Base-by-base conservation (phyloP, 1,139 yeast genomes). In the Citeromyces hawaiiensis region DNA sequence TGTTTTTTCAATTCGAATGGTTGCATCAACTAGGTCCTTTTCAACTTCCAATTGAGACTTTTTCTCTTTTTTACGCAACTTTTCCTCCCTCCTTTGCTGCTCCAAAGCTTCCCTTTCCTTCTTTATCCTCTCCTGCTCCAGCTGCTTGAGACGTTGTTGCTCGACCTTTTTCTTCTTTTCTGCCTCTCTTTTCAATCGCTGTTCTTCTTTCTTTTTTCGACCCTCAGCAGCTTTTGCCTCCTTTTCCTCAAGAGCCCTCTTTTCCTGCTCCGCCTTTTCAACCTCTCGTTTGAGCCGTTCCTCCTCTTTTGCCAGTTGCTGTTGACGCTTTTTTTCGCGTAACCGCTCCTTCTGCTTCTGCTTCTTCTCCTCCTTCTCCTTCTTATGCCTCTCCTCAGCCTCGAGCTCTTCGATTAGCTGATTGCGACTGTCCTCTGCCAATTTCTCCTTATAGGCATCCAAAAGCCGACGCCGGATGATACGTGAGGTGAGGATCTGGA, bases 321-420 rank as follows among this genome's bases (percentile, higher is more conserved):
- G 78, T 35, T 71, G 66, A 19, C 81, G 68, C 55, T 82, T 83
- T 68, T 82, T 83, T 49, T 83, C 93, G 54, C 79, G 78, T 42
- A 80, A 77, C 60, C 77, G 79, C 51, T 85, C 94, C 56, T 74
- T 78, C 48, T 82, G 91, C 44, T 70, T 70, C 45, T 70, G 66
- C 52, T 79, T 81, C 58, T 81, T 81, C 55, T 75, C 72, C 54
- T 81, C 91, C 37, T 75, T 75, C 47, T 80, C 87, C 51, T 72
- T 75, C 52, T 76, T 72, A 23, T 77, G 74, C 38, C 69, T 67
- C 48, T 76, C 83, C 56, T 83, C 94, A 15, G 80, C 85, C 44
- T 83, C 94, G 38, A 85, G 68, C 53, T 85, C 95, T 51, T 76
- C 86, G 45, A 83, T 72, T 45, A 82, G 71, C 55, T 68, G 75